phyloP scores from a whole-genome alignment of 2,329 filamentous ascomycete genomes.

The Trichophaea hybrida region DNA sequence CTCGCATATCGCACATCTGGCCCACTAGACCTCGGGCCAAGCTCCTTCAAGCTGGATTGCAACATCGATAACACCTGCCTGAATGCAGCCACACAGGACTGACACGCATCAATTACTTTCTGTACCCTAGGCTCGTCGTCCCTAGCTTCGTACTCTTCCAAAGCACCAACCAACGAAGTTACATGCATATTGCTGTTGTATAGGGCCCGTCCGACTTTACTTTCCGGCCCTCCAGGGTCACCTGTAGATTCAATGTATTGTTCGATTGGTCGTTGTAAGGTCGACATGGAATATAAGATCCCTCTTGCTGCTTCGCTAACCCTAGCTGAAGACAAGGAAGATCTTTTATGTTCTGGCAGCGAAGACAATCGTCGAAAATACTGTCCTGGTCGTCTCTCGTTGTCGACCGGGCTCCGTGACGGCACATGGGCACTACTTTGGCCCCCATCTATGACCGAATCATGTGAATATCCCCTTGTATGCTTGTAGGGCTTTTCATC shows the following conservation, averaged over 20 bases:
- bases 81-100: slow-evolving; percentile 24
- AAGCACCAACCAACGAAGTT: slow-evolving; percentile 23
- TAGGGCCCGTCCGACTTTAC: slow-evolving; percentile 25
- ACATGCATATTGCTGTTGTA: slow-evolving; percentile 26
- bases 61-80: slow-evolving; percentile 25
- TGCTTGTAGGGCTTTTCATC: slow-evolving; percentile 8
- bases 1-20: slow-evolving; percentile 24
- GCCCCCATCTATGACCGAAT: slow-evolving; percentile 6
- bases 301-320: slow-evolving; percentile 25
- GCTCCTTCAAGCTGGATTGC: slow-evolving; percentile 20
- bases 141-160: slow-evolving; percentile 24
- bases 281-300: slow-evolving; percentile 27
- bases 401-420: slow-evolving; percentile 18
- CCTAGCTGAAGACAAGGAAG: slow-evolving; percentile 17
- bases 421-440: background rate
- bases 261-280: slow-evolving; percentile 25
- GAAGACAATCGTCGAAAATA: slow-evolving; percentile 24
- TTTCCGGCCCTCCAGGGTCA: slow-evolving; percentile 22
- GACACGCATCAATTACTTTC: slow-evolving; percentile 24
- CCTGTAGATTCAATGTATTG: slow-evolving; percentile 24
- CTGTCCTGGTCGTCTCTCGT: slow-evolving; percentile 18
- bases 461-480: slow-evolving; percentile 10
- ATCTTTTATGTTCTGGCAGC: slow-evolving; percentile 20
- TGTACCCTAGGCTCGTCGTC: slow-evolving; percentile 23
- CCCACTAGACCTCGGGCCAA: slow-evolving; percentile 10